Base-by-base conservation (phyloP, 345 rosid species). In the Barbarea vulgaris region DNA sequence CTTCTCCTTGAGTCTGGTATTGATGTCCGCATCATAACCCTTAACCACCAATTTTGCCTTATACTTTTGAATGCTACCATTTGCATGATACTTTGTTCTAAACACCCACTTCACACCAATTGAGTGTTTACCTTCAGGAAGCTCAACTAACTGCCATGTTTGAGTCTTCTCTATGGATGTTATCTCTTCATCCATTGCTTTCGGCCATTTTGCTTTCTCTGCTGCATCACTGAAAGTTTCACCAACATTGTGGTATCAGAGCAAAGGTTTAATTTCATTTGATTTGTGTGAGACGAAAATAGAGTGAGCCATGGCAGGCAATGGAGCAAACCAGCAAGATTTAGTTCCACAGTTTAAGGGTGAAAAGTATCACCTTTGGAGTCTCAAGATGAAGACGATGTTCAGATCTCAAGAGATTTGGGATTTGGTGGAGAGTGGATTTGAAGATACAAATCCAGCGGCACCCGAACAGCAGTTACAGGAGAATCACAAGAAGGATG, bases 101-200 rank as follows among this genome's bases (percentile, higher is more conserved):
- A 64, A 65, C 4, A 78, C 54, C 69, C 63, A 78, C 17, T 78
- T 71, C n/a, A 55, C 46, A 12, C 81, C 55, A 66, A 56, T 36
- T 4, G 30, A 21, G 6, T 64, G 36, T 15, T 70, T 64, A 9
- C 28, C 15, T 41, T 50, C 4, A n/a, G 31, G 64, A 19, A 47
- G 18, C 21, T 77, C 39, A 8, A 28, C 33, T 19, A 69, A 6
- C 4, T 58, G 0, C 57, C 65, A 62, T 8, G 67, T 77, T 19
- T 70, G 15, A 37, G 42, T 77, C 8, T 39, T 62, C 39, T 52
- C 50, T 21, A 70, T 60, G 3, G 56, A 25, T 18, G 14, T 2
- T 2, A 55, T 48, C 8, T 66, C 62, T 50, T 69, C 57, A 9
- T 44, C 14, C 67, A 67, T 75, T 22, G 60, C 59, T 13, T 56